Evolutionary conservation across 768 basidiomycete species (phyloP), one percentile per base, ranked within the genome.

Genomic region (Brasilioporus rufonigricans): DNA sequence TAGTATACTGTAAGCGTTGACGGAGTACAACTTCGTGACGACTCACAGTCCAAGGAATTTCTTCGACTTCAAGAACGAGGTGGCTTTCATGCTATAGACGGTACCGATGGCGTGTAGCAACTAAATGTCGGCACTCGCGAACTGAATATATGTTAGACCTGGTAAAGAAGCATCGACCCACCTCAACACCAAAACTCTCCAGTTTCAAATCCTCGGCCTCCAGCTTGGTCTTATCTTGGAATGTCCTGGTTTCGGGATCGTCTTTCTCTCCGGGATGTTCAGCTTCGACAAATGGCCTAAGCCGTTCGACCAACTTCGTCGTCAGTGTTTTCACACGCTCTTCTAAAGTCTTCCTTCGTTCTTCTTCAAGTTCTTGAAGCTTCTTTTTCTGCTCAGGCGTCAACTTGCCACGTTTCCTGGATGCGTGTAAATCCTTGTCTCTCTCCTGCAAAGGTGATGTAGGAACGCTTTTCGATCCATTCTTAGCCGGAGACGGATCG

Each of bases 161-260:
- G 11, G 8, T 18, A 44, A 61, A 11, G n/a, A 44, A 43, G 33
- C 1, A 27, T 45, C 12, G 39, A 69, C 81, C 29, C 62, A 91
- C 88, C 84, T 98, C 96, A 23, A 98, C 86, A 45, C 97, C 97
- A 71, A 99, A 99, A 61, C 91, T 94, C 77, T 99, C 96, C 50
- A 98, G 73, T 76, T 98, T 98, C 62, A 99, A 68, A 74, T 99
- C 97, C 52, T 96, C 93, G 1, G 91, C 92, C 71, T 99, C 97
- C 27, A 81, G 75, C 64, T 73, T 79, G 69, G 96, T 90, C 70
- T 79, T 84, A 49, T 79, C 77, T 70, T 91, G 86, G 65, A 93
- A 99, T 16, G 80, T 77, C 46, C 71, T 72, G 12, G 91, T 93
- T 77, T 98, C 97, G 0, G 86, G 76, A 63, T 98, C 97, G 48